Conservation (phyloP, 805 yeast genomes). For the Tetrapisispora namnaoensis region DNA sequence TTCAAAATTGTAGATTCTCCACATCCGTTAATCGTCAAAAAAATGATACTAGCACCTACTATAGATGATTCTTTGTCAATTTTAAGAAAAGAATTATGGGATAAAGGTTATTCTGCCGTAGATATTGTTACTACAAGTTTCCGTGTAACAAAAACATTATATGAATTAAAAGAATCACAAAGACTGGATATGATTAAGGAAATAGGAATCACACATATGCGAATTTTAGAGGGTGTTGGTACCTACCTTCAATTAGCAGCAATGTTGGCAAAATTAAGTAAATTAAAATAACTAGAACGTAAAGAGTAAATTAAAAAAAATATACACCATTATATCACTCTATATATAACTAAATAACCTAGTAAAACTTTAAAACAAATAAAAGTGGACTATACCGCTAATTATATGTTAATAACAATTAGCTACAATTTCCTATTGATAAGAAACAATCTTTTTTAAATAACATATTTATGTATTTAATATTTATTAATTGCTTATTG, state of each 20-base stretch:
- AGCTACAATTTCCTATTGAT: too few species aligned
- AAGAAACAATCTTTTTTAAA: too few species aligned
- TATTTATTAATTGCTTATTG: too few species aligned
- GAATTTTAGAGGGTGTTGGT: slow-evolving; percentile 87
- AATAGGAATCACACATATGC: slow-evolving; percentile 86
- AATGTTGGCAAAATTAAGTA: slow-evolving; percentile 49
- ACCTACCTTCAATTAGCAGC: slow-evolving; percentile 82
- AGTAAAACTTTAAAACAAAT: too few species aligned
- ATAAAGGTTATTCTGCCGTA: slow-evolving; percentile 83
- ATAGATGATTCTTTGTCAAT: slow-evolving; percentile 59
- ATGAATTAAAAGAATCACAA: slow-evolving; percentile 54
- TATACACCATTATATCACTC: background rate
- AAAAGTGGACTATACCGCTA: too few species aligned
- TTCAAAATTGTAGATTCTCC: slow-evolving; percentile 95
- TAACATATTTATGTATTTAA: too few species aligned
- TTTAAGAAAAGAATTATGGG: slow-evolving; percentile 61
- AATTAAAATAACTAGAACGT: slow-evolving; percentile 11
- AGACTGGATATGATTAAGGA: slow-evolving; percentile 72
- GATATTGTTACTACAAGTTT: slow-evolving; percentile 89
- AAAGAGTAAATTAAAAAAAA: too few species aligned
- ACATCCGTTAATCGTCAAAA: slow-evolving; percentile 77
- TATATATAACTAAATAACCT: too few species aligned
- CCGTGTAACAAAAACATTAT: slow-evolving; percentile 71
- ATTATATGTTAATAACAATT: too few species aligned
- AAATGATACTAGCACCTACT: slow-evolving; percentile 47